Base-by-base conservation (phyloP, 805 yeast species). In the Saturnispora serradocipensis region DNA sequence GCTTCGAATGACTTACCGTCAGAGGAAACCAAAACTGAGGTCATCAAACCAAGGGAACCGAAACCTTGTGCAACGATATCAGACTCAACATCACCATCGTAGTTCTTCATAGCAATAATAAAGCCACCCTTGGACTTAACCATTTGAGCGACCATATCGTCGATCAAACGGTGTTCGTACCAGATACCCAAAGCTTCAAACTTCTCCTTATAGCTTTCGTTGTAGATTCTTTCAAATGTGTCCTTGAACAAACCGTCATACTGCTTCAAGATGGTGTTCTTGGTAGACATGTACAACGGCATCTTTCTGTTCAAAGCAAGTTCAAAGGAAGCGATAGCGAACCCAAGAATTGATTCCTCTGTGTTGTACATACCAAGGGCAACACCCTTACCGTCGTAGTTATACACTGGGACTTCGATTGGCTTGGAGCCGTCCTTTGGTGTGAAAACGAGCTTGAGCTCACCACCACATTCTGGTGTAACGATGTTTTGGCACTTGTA, bases 81-180 rank as follows among this genome's bases (percentile, higher is more conserved):
- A 15, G 95, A 84, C 72, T 89, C 90, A 52, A 91, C 98, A 67
- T 91, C 98, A 69, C 98, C 98, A 68, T 91, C 98, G 72, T 91
- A 91, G 75, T 91, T 91, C 76, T 91, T 91, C 85, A 91, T 80
- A 46, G 98, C 98, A 71, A 91, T 87, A 62, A 91, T 85, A 69
- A 76, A 91, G 5, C 98, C 97, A 63, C 98, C 98, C 65, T 80
- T 82, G 45, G 97, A 88, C 75, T 91, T 91, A 68, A 91, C 74
- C 97, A 91, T 90, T 75, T 91, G 97, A 22, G 98, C 98, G 48
- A 91, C 98, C 98, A 91, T 91, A 68, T 91, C 98, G 71, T 91
- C 98, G 60, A 91, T 91, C 60, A 91, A 76, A 62, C 98, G 82
- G 73, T 91, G 98, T 73, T 91, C 97, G 70, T 86, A 90, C 95